A percentile compares a stretch with the other conserved stretches of the same genome.
Conservation (phyloP, 1,284 basidiomycete genomes). For the Ustilago tritici region DNA sequence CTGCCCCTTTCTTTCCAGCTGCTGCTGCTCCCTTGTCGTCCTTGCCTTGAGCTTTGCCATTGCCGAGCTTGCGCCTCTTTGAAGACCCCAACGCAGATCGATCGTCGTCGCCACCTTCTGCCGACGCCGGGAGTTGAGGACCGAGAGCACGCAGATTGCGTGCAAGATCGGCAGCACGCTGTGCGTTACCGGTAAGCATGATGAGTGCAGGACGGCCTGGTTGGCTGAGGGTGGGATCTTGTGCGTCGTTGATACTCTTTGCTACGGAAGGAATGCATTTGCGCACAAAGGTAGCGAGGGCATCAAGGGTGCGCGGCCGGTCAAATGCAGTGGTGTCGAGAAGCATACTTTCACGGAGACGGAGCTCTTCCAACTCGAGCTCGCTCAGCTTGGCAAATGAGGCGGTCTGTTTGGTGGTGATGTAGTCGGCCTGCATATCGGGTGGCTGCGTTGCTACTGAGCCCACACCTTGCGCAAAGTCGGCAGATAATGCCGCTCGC, state of each 20-base stretch:
- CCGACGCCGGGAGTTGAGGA: constrained; percentile 23
- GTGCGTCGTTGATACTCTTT: constrained; percentile 27
- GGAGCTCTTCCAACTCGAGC: constrained; percentile 61
- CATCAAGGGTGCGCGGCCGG: constrained; percentile 32
- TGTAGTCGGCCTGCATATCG: constrained; percentile 64
- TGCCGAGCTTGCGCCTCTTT: constrained; percentile 31
- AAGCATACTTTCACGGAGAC: constrained; percentile 47
- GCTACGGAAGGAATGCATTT: constrained; percentile 37
- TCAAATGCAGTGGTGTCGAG: constrained; percentile 45
- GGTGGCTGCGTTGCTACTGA: constrained; percentile 51
- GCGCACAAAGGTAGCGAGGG: constrained; percentile 47
- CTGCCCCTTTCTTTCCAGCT: constrained; percentile 18
- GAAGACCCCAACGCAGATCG: constrained; percentile 21
- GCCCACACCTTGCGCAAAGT: constrained; percentile 37
- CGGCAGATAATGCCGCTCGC: constrained; percentile 50
- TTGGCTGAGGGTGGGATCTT: constrained; percentile 17
- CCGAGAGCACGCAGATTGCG: constrained; percentile 49
- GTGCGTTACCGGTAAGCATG: constrained; percentile 63
- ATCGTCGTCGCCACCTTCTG: constrained; percentile 19
- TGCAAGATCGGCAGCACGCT: constrained; percentile 61
- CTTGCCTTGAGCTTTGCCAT: constrained; percentile 13
- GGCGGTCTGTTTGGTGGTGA: constrained; percentile 49
- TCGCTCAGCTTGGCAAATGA: constrained; percentile 58
- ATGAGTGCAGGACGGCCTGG: constrained; percentile 50
- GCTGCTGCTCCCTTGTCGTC: constrained; percentile 10